Percentiles rank a stretch among this genome's conserved stretches.
Evolutionary conservation across 2,329 filamentous ascomycete species (phyloP).

Genomic region (Coleophoma crateriformis): DNA sequence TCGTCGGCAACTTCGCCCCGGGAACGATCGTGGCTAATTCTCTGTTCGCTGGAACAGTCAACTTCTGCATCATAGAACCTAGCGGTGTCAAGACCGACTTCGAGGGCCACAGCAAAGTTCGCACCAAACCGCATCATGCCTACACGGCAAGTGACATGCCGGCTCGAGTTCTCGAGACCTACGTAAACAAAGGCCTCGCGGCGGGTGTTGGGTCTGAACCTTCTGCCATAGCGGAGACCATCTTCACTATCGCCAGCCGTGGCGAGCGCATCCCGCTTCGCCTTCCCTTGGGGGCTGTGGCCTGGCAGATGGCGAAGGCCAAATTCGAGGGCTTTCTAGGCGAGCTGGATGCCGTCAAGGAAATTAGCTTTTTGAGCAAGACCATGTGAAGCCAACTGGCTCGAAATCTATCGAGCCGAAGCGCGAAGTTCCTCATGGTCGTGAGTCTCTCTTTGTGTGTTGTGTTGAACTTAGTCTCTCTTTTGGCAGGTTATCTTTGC

Average conservation of each 20-base stretch:
- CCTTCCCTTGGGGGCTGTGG: conserved; percentile 15
- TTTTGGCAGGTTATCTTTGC: not conserved
- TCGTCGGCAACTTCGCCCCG: conserved; percentile 3
- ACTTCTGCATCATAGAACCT: conserved; percentile 33
- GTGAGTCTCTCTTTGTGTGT: not conserved
- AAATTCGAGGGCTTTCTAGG: conserved; percentile 12
- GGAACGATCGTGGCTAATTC: conserved; percentile 22
- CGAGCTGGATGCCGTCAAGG: conserved; percentile 14
- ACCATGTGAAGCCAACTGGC: too few relatives aligned
- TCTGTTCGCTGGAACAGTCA: conserved; percentile 30
- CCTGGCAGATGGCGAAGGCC: conserved; percentile 17
- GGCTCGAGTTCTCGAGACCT: conserved; percentile 19
- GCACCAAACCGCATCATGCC: conserved; percentile 15
- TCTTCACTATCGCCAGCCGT: conserved; percentile 16
- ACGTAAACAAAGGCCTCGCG: conserved; percentile 13
- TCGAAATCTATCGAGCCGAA: too few relatives aligned
- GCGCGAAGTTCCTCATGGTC: not conserved
- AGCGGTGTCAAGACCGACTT: conserved; percentile 35
- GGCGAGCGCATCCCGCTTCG: conserved; percentile 18
- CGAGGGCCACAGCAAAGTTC: conserved; percentile 28
- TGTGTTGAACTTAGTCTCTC: not conserved
- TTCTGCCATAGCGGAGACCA: conserved; percentile 12
- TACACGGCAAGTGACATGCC: conserved; percentile 26
- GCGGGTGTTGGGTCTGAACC: conserved; percentile 16
- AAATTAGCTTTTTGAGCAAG: conserved; percentile 4